These are phyloP conservation scores for Theobroma grandiflorum DNA, from an alignment of 441 rosid species.

Conservation along the genomic window DNA sequence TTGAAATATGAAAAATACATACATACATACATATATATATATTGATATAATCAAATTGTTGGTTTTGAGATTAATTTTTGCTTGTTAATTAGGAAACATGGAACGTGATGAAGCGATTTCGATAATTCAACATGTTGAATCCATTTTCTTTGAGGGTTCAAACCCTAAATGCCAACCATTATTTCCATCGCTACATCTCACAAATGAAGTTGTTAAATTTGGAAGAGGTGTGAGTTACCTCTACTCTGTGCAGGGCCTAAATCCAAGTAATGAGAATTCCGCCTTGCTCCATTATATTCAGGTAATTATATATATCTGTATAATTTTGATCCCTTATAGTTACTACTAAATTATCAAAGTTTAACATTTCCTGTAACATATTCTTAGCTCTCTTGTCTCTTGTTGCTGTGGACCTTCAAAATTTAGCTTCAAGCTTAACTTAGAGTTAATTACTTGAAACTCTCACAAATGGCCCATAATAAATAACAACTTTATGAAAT, in stretches of 20 bases:
- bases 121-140: slow-evolving; percentile 65
- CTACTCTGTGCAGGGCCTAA: slow-evolving; percentile 69
- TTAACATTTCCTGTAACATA: too few species aligned
- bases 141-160: slow-evolving; percentile 59
- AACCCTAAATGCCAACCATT: slow-evolving; percentile 66
- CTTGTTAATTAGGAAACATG: slow-evolving; percentile 62
- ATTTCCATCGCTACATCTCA: slow-evolving; percentile 67
- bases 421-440: too few species aligned
- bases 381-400: too few species aligned
- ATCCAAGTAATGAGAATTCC: slow-evolving; percentile 79
- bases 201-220: slow-evolving; percentile 68
- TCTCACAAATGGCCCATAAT: too few species aligned
- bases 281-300: slow-evolving; percentile 83
- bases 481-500: too few species aligned
- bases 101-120: slow-evolving; percentile 68
- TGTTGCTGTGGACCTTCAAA: too few species aligned
- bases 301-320: slow-evolving; percentile 38
- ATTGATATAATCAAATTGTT: too few species aligned
- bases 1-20: too few species aligned
- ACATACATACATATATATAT: too few species aligned
- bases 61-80: background rate
- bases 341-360: too few species aligned
- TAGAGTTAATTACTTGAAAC: too few species aligned
- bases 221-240: slow-evolving; percentile 55
- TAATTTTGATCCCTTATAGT: too few species aligned